Evolutionary conservation across 345 rosid genomes (phyloP).

Genomic region (Boechera stricta): DNA sequence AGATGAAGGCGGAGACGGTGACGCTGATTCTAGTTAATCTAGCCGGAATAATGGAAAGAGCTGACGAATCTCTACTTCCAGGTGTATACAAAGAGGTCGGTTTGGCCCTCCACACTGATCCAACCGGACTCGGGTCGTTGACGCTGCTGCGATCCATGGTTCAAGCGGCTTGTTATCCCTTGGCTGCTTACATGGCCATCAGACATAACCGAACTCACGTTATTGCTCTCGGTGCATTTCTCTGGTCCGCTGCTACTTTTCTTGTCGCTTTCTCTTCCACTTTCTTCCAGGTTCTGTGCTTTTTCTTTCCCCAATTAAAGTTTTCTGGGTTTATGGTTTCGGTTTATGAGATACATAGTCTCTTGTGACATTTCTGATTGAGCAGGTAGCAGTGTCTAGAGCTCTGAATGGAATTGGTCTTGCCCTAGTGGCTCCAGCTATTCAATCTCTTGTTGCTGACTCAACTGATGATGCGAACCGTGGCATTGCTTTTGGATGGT

Average conservation of each 20-base stretch:
- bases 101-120: conserved; percentile 77
- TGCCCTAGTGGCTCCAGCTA: conserved; percentile 84
- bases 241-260: conserved; percentile 74
- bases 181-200: conserved; percentile 65
- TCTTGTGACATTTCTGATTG: neutral
- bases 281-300: conserved; percentile 59
- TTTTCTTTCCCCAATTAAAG: neutral
- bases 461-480: conserved; percentile 76
- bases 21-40: conserved; percentile 81
- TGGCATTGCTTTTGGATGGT: conserved; percentile 90
- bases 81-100: conserved; percentile 96
- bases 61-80: conserved; percentile 87
- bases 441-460: conserved; percentile 91
- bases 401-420: conserved; percentile 89
- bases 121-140: conserved; percentile 80
- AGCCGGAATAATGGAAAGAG: conserved; percentile 89
- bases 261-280: conserved; percentile 68
- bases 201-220: conserved; percentile 68
- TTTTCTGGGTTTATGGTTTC: neutral
- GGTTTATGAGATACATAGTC: neutral
- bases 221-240: conserved; percentile 70
- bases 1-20: conserved; percentile 67
- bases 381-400: conserved; percentile 83
- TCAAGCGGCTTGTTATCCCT: conserved; percentile 60
- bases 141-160: conserved; percentile 73